A percentile compares a stretch with the other conserved stretches of the same genome.
These are phyloP conservation scores for Poa pratensis DNA, from an alignment of 176 grass and related monocot genomes.

Conservation along the genomic window DNA sequence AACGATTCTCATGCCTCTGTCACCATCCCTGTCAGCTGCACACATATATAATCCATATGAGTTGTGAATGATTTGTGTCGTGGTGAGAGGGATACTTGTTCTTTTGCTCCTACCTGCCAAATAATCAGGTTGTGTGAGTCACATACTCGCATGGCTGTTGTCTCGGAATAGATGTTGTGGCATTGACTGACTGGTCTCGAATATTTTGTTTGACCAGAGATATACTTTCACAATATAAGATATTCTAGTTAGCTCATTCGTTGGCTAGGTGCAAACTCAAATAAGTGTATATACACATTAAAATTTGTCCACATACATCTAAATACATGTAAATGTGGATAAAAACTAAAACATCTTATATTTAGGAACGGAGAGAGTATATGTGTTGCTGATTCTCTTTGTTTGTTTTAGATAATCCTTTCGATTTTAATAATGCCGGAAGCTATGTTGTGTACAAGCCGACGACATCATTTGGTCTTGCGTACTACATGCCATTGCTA, in stretches of 20 bases:
- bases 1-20: slow-evolving; percentile 25
- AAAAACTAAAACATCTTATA: too few species aligned
- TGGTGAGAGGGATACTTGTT: slow-evolving; percentile 11
- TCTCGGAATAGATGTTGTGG: background rate
- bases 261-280: too few species aligned
- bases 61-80: background rate
- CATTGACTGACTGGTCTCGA: slow-evolving; percentile 10
- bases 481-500: slow-evolving; percentile 31
- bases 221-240: too few species aligned
- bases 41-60: background rate
- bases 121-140: slow-evolving; percentile 15
- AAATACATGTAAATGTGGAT: too few species aligned
- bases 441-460: slow-evolving; percentile 11
- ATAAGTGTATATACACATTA: too few species aligned
- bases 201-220: slow-evolving; percentile 35
- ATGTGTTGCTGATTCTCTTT: background rate
- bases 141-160: background rate
- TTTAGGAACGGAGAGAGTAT: too few species aligned
- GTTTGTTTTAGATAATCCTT: background rate
- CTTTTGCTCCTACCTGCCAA: background rate
- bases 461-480: background rate
- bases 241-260: too few species aligned
- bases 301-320: too few species aligned
- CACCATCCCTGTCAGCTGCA: background rate
- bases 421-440: background rate